phyloP scores from a whole-genome alignment of 345 rosid species.

The Eucalyptus brandiana region DNA sequence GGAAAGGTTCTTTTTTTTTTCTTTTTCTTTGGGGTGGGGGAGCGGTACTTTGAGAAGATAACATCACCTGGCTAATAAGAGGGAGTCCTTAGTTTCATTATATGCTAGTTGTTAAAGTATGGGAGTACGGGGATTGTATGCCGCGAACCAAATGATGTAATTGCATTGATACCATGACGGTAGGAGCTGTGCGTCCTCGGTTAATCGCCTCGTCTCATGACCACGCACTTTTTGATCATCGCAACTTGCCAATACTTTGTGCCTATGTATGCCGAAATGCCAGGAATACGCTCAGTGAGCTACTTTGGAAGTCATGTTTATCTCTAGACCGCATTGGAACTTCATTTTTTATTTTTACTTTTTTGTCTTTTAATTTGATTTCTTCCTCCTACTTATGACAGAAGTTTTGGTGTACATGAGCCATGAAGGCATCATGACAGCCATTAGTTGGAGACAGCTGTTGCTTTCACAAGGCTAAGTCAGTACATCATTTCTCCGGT shows the following conservation, averaged over 20 bases:
- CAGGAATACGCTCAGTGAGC: not conserved
- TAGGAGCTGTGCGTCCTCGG: not conserved
- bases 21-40: not conserved
- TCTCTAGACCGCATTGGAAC: not conserved
- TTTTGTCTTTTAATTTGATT: not conserved
- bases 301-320: not conserved
- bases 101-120: not conserved
- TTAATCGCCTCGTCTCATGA: not conserved
- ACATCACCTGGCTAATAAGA: not conserved
- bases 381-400: not conserved
- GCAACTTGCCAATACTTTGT: not conserved
- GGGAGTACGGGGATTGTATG: not conserved
- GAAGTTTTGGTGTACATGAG: not conserved
- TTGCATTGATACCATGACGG: not conserved
- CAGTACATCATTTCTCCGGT: not conserved
- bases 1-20: not conserved
- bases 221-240: not conserved
- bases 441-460: not conserved
- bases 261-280: not conserved
- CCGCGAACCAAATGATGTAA: not conserved
- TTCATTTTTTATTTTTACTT: no score
- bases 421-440: not conserved
- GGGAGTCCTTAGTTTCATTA: not conserved
- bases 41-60: not conserved
- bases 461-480: not conserved